phyloP scores from a whole-genome alignment of 2,329 filamentous ascomycete species.

The Plenodomus lindquistii region DNA sequence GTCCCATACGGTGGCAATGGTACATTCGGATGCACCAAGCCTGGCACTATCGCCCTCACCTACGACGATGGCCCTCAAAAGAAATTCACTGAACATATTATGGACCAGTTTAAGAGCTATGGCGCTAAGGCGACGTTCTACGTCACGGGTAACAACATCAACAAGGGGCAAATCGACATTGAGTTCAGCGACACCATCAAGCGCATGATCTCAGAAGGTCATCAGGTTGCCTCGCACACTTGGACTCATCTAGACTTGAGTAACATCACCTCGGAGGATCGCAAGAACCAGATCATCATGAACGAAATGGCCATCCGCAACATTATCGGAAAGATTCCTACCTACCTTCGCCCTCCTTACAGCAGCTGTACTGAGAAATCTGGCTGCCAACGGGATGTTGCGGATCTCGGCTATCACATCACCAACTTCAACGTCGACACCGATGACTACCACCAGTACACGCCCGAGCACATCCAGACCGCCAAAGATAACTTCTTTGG shows the following conservation, averaged over 20 bases:
- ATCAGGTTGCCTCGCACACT: constrained; percentile 62
- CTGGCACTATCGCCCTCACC: constrained; percentile 64
- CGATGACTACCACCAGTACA: constrained; percentile 60
- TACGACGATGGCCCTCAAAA: constrained; percentile 66
- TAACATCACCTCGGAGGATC: constrained; percentile 43
- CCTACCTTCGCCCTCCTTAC: constrained; percentile 54
- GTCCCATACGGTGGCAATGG: constrained; percentile 59
- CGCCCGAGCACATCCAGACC: constrained; percentile 37
- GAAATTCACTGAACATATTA: constrained; percentile 61
- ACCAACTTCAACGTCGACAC: constrained; percentile 63
- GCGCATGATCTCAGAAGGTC: constrained; percentile 56
- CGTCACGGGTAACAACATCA: constrained; percentile 59
- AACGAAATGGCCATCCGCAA: constrained; percentile 58
- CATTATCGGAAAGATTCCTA: constrained; percentile 56
- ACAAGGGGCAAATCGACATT: constrained; percentile 59
- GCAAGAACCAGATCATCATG: constrained; percentile 52
- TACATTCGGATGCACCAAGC: constrained; percentile 56
- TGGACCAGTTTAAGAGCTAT: constrained; percentile 62
- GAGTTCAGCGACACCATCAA: constrained; percentile 54
- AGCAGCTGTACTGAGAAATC: constrained; percentile 45
- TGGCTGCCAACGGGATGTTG: constrained; percentile 42
- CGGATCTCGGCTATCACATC: constrained; percentile 58
- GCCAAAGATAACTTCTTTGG: constrained; percentile 13
- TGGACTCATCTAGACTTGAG: constrained; percentile 55
- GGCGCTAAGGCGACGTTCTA: constrained; percentile 69